These are phyloP conservation scores for Penicillium canariense DNA, from an alignment of 495 filamentous ascomycete genomes.

Conservation along the genomic window DNA sequence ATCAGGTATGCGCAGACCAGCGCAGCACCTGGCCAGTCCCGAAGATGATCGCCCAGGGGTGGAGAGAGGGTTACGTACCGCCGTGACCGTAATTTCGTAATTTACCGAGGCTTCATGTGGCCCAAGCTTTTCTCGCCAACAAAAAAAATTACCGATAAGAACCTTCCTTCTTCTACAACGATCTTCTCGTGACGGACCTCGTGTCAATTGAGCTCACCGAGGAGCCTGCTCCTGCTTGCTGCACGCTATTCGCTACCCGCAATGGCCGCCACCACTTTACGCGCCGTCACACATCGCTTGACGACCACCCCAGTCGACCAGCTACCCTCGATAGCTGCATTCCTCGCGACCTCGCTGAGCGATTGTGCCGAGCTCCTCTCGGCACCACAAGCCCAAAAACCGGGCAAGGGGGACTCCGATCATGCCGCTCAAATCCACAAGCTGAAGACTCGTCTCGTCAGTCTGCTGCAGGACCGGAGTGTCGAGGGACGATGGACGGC, in stretches of 20 bases:
- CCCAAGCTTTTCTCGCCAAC: constrained; percentile 14
- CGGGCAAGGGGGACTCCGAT: constrained; percentile 58
- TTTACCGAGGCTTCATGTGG: constrained; percentile 39
- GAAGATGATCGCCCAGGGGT: constrained; percentile 27
- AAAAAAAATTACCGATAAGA: constrained; percentile 29
- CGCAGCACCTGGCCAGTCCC: constrained; percentile 3
- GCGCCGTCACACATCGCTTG: constrained; percentile 65
- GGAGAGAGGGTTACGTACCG: constrained; percentile 19
- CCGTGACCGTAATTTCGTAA: constrained; percentile 22
- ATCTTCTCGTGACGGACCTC: neutral
- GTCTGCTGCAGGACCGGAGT: constrained; percentile 69
- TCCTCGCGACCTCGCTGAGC: constrained; percentile 57
- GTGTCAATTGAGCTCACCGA: constrained; percentile 2
- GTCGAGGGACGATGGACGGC: constrained; percentile 72
- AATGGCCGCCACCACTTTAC: constrained; percentile 41
- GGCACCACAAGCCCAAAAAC: constrained; percentile 41
- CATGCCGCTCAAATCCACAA: constrained; percentile 66
- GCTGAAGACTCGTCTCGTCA: constrained; percentile 71
- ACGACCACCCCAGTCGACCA: constrained; percentile 60
- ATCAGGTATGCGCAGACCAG: constrained; percentile 8
- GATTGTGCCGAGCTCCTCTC: constrained; percentile 61
- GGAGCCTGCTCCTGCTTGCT: neutral
- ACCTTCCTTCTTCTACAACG: constrained; percentile 4
- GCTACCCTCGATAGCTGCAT: constrained; percentile 60
- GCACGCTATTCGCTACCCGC: neutral